A percentile compares a stretch with the other conserved stretches of the same genome.
These are phyloP conservation scores for Zygoascus sp. DNA, from an alignment of 1,139 yeast genomes.

Conservation along the genomic window DNA sequence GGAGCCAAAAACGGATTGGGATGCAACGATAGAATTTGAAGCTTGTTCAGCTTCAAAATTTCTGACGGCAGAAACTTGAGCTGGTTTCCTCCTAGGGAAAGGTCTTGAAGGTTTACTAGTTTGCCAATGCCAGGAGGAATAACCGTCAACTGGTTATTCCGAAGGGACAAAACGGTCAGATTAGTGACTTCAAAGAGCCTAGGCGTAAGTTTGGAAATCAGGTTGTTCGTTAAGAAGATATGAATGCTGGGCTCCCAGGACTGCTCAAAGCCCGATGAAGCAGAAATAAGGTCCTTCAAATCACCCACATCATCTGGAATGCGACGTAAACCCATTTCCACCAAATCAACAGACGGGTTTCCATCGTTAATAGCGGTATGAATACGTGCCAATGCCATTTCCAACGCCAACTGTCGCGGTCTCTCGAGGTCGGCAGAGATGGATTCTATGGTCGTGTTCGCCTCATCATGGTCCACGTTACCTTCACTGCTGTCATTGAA, in stretches of 20 bases:
- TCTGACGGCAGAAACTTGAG: conserved; percentile 53
- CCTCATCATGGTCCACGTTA: background rate
- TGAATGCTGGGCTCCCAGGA: conserved; percentile 35
- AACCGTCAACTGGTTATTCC: conserved; percentile 47
- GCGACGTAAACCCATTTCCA: conserved; percentile 40
- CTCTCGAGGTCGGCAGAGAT: background rate
- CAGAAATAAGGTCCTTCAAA: conserved; percentile 43
- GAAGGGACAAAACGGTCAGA: conserved; percentile 50
- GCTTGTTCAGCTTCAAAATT: conserved; percentile 42
- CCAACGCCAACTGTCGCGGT: conserved; percentile 2
- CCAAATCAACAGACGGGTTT: conserved; percentile 40
- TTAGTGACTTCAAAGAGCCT: conserved; percentile 47
- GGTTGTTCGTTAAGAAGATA: conserved; percentile 49
- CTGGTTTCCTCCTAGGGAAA: conserved; percentile 51
- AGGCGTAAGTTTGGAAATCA: conserved; percentile 49
- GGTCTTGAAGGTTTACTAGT: conserved; percentile 43
- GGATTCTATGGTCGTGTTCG: background rate
- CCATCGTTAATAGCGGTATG: conserved; percentile 37
- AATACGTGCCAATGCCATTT: conserved; percentile 21
- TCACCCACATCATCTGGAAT: conserved; percentile 57
- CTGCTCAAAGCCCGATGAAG: conserved; percentile 14
- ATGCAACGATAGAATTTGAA: conserved; percentile 46
- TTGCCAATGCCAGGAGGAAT: conserved; percentile 52
- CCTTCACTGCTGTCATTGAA: background rate
- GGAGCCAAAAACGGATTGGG: conserved; percentile 42